Conservation (phyloP, 768 basidiomycete genomes). For the Lactifluus piperatus region DNA sequence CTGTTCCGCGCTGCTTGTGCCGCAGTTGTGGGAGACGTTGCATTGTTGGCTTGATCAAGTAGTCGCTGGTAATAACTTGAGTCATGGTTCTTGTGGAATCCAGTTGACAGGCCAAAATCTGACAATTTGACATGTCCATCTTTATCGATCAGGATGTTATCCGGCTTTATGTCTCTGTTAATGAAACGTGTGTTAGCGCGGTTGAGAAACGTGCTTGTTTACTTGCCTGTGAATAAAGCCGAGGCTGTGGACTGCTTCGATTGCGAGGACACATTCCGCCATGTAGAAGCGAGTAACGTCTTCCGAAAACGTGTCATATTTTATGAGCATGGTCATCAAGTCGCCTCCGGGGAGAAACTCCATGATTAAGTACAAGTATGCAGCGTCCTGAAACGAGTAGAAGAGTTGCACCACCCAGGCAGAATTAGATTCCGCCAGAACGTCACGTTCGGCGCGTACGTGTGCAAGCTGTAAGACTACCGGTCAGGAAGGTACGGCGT, state of each 20-base stretch:
- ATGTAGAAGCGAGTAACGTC: slow-evolving; percentile 98
- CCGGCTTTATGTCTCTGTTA: slow-evolving; percentile 93
- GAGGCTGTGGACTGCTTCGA: slow-evolving; percentile 93
- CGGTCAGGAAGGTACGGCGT: slow-evolving; percentile 1
- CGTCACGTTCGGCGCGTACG: slow-evolving; percentile 95
- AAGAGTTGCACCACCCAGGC: slow-evolving; percentile 95
- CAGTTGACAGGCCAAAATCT: slow-evolving; percentile 98
- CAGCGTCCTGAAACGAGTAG: slow-evolving; percentile 96
- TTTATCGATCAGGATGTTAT: slow-evolving; percentile 98
- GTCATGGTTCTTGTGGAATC: slow-evolving; percentile 97
- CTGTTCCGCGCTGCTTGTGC: slow-evolving; percentile 72
- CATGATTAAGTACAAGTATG: slow-evolving; percentile 95
- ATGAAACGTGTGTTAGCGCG: slow-evolving; percentile 4
- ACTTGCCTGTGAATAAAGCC: slow-evolving; percentile 95
- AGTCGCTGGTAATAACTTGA: slow-evolving; percentile 90
- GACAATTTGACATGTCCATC: slow-evolving; percentile 96
- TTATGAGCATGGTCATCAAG: slow-evolving; percentile 99
- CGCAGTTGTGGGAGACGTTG: slow-evolving; percentile 33
- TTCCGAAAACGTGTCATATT: slow-evolving; percentile 98
- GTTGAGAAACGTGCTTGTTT: not conserved
- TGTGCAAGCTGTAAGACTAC: slow-evolving; percentile 67
- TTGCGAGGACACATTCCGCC: slow-evolving; percentile 96
- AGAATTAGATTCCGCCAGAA: slow-evolving; percentile 91
- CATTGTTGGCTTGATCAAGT: slow-evolving; percentile 55
- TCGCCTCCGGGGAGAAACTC: slow-evolving; percentile 98